A percentile compares a stretch with the other conserved stretches of the same genome.
These are phyloP conservation scores for Stemphylium beticola DNA, from an alignment of 2,329 filamentous ascomycete genomes.

Conservation along the genomic window DNA sequence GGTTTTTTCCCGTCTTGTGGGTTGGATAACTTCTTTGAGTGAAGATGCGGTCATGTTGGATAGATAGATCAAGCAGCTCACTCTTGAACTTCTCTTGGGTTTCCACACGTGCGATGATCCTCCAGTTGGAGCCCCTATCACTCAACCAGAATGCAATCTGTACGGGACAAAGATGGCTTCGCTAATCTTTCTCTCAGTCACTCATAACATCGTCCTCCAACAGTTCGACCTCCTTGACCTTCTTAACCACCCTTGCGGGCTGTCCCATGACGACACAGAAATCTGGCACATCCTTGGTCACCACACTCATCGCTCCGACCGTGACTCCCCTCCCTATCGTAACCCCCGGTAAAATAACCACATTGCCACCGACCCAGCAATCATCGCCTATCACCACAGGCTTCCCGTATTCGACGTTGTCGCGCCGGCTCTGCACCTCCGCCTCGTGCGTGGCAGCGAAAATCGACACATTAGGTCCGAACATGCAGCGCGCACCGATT, in stretches of 20 bases:
- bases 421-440: slow-evolving; percentile 55
- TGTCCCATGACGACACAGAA: slow-evolving; percentile 69
- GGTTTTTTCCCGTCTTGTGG: neutral
- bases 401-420: slow-evolving; percentile 58
- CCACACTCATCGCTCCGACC: slow-evolving; percentile 81
- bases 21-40: neutral
- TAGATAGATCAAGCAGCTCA: neutral
- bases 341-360: slow-evolving; percentile 72
- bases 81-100: neutral
- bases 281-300: slow-evolving; percentile 75
- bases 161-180: no score
- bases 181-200: neutral
- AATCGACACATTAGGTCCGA: slow-evolving; percentile 61
- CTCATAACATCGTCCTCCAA: slow-evolving; percentile 11
- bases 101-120: no score
- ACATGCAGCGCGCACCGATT: slow-evolving; percentile 59
- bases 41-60: neutral
- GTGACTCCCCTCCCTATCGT: slow-evolving; percentile 76
- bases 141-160: no score
- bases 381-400: slow-evolving; percentile 56
- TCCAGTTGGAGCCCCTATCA: no score
- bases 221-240: slow-evolving; percentile 26
- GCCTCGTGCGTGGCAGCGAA: slow-evolving; percentile 61
- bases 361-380: slow-evolving; percentile 57
- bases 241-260: slow-evolving; percentile 64